phyloP scores from a whole-genome alignment of 1,284 basidiomycete species.

The Cryptococcus sp. region DNA sequence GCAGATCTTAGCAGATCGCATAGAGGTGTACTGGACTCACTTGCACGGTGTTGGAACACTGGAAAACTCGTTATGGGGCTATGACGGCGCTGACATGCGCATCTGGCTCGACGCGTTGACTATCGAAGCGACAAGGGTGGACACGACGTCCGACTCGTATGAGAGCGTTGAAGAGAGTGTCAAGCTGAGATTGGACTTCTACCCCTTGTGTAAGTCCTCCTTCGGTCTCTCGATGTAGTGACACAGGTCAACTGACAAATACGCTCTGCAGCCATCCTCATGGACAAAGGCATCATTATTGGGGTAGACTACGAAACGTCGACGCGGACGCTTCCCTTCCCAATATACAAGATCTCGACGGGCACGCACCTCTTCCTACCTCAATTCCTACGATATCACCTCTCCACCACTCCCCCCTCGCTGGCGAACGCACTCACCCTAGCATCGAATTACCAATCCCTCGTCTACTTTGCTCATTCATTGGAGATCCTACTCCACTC shows the following conservation, averaged over 20 bases:
- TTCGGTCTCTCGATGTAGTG: neutral
- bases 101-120: constrained; percentile 95
- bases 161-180: constrained; percentile 88
- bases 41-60: constrained; percentile 85
- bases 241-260: neutral
- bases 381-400: constrained; percentile 82
- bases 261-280: constrained; percentile 72
- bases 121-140: constrained; percentile 66
- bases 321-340: constrained; percentile 78
- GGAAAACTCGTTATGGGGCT: constrained; percentile 97
- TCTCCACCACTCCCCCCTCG: constrained; percentile 63
- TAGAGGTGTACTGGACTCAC: constrained; percentile 99
- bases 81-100: constrained; percentile 83
- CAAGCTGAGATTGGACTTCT: constrained; percentile 87
- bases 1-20: constrained; percentile 91
- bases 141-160: constrained; percentile 55
- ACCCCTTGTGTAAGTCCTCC: constrained; percentile 78
- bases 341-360: constrained; percentile 88
- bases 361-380: constrained; percentile 95
- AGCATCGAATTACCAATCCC: constrained; percentile 79
- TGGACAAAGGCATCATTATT: constrained; percentile 98
- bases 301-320: constrained; percentile 89
- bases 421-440: constrained; percentile 79
- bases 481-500: constrained; percentile 92
- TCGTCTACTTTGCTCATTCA: constrained; percentile 92